These are phyloP conservation scores for Phytopythium boreale DNA, from an alignment of 352 stramenopile genomes.

Conservation along the genomic window DNA sequence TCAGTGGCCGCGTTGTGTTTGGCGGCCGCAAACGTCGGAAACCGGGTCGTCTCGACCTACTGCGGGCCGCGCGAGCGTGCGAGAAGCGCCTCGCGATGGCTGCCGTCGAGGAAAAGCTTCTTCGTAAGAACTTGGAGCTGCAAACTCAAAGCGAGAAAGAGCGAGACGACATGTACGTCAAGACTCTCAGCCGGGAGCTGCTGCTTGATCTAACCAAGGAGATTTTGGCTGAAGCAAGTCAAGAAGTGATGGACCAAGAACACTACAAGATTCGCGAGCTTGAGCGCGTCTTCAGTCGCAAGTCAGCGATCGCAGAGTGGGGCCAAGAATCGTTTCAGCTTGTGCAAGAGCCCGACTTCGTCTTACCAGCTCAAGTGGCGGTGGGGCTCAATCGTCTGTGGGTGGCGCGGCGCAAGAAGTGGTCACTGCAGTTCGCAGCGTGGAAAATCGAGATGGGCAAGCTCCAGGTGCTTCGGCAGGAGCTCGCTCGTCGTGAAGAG, in stretches of 20 bases:
- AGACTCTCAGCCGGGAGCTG: conserved; percentile 19
- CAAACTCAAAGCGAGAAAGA: conserved; percentile 21
- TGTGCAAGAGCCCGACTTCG: not conserved
- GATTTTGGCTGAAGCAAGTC: conserved; percentile 22
- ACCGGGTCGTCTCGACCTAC: conserved; percentile 36
- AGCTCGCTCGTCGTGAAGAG: conserved; percentile 53
- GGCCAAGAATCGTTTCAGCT: conserved; percentile 2
- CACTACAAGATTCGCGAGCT: conserved; percentile 18
- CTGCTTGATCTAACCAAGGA: conserved; percentile 20
- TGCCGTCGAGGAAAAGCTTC: conserved; percentile 39
- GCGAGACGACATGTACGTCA: conserved; percentile 21
- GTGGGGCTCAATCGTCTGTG: conserved; percentile 44
- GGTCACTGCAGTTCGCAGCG: conserved; percentile 21
- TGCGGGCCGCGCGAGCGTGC: conserved; percentile 44
- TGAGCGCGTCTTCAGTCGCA: conserved; percentile 5
- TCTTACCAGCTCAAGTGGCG: not conserved
- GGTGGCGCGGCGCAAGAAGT: conserved; percentile 35
- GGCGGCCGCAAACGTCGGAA: conserved; percentile 17
- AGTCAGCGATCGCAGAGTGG: conserved; percentile 6
- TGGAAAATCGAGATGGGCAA: conserved; percentile 52
- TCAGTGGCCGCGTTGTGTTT: conserved; percentile 29
- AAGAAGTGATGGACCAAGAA: conserved; percentile 17
- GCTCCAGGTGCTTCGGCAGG: conserved; percentile 36
- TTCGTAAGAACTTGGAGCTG: conserved; percentile 29
- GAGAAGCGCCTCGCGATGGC: conserved; percentile 71